Evolutionary conservation across 176 grass and related monocot genomes (phyloP).

Genomic region (Pharus latifolius): DNA sequence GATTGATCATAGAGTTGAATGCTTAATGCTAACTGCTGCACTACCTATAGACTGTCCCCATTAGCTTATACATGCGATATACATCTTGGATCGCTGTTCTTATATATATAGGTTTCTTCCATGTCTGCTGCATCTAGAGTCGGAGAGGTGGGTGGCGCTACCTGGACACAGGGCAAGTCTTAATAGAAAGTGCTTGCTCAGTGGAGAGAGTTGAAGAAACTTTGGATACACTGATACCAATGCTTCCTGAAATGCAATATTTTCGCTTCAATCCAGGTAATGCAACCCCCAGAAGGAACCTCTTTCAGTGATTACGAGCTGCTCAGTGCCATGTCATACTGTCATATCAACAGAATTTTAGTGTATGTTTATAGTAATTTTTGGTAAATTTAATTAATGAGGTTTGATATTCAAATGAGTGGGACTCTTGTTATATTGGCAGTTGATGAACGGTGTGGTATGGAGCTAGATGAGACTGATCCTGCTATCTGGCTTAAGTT

Average conservation of each 20-base stretch:
- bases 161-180: constrained; percentile 92
- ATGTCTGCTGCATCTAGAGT: constrained; percentile 48
- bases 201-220: constrained; percentile 95
- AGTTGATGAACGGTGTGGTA: constrained; percentile 97
- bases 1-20: not conserved
- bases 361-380: not conserved
- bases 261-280: constrained; percentile 98
- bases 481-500: constrained; percentile 85
- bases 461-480: constrained; percentile 98
- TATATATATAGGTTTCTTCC: constrained; percentile 22
- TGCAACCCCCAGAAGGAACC: not conserved
- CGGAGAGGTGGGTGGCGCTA: constrained; percentile 97
- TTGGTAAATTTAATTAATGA: not conserved
- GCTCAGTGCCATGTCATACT: too few species aligned
- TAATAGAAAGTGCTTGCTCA: constrained; percentile 96
- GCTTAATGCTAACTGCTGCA: not conserved
- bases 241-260: constrained; percentile 97
- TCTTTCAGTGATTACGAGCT: not conserved
- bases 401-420: constrained; percentile 10
- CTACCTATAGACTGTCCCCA: not conserved
- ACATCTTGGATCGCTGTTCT: constrained; percentile 12
- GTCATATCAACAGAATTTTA: constrained; percentile 3
- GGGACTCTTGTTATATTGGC: constrained; percentile 19
- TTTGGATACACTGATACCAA: constrained; percentile 85
- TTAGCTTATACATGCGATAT: constrained; percentile 20